Conservation (phyloP, 2,329 filamentous ascomycete species). For the Leptographium wingfieldii region DNA sequence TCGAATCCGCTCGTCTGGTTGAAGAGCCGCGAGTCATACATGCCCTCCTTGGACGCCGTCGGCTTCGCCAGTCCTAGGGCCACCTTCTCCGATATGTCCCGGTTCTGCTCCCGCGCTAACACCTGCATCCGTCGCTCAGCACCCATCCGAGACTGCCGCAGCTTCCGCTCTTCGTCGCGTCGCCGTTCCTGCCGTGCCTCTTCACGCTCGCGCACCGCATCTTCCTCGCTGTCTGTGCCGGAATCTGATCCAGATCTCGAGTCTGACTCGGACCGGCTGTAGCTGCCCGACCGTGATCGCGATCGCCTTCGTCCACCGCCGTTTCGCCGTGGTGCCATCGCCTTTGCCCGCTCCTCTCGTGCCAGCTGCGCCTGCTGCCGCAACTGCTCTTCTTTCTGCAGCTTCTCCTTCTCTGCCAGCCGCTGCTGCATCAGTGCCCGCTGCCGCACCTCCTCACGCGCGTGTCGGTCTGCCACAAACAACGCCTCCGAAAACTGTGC, state of each 20-base stretch:
- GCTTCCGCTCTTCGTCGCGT: slow-evolving; percentile 74
- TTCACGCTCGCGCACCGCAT: slow-evolving; percentile 63
- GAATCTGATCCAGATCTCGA: slow-evolving; percentile 31
- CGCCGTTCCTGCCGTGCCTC: slow-evolving; percentile 64
- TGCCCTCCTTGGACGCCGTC: slow-evolving; percentile 78
- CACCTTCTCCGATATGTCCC: slow-evolving; percentile 95
- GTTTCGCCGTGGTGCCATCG: slow-evolving; percentile 26
- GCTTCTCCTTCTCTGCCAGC: slow-evolving; percentile 90
- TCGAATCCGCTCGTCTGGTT: slow-evolving; percentile 89
- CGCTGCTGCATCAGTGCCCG: slow-evolving; percentile 91
- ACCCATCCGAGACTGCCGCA: slow-evolving; percentile 91
- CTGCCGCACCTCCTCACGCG: slow-evolving; percentile 88
- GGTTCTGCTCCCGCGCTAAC: slow-evolving; percentile 88
- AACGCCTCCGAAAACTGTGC: slow-evolving; percentile 90
- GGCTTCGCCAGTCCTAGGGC: slow-evolving; percentile 90
- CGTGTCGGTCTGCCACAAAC: slow-evolving; percentile 88
- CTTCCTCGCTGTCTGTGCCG: slow-evolving; percentile 45
- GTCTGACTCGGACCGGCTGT: slow-evolving; percentile 21
- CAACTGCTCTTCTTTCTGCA: slow-evolving; percentile 84
- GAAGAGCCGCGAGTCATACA: slow-evolving; percentile 95
- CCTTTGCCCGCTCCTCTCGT: slow-evolving; percentile 57
- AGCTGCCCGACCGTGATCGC: slow-evolving; percentile 25
- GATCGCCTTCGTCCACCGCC: slow-evolving; percentile 12
- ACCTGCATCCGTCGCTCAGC: slow-evolving; percentile 83
- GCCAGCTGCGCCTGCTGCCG: slow-evolving; percentile 83